Evolutionary conservation across 2,329 filamentous ascomycete species (phyloP).

Genomic region (Davidsoniella australis): DNA sequence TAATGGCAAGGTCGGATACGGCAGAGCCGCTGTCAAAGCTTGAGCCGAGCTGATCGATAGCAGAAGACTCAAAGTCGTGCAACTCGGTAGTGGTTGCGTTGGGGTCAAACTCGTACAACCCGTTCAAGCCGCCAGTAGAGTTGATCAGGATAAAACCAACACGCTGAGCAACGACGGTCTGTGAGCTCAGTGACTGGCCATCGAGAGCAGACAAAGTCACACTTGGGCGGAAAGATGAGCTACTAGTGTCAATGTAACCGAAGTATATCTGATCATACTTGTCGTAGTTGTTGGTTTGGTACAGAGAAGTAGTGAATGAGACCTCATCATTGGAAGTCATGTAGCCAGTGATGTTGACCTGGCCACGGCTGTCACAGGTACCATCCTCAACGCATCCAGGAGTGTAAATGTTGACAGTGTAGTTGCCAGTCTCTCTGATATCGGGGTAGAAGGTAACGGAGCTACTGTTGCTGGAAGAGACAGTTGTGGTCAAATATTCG

Average conservation of each 20-base stretch:
- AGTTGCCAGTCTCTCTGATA: constrained; percentile 77
- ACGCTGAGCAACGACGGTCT: constrained; percentile 78
- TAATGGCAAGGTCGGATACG: constrained; percentile 50
- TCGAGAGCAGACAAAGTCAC: constrained; percentile 58
- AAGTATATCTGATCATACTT: constrained; percentile 91
- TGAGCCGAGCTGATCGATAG: constrained; percentile 59
- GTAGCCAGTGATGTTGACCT: constrained; percentile 62
- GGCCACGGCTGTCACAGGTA: constrained; percentile 59
- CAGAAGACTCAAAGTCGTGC: constrained; percentile 50
- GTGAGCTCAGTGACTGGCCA: constrained; percentile 40
- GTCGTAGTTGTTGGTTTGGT: constrained; percentile 87
- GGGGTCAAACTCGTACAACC: constrained; percentile 78
- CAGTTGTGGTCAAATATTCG: constrained; percentile 55
- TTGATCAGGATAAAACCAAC: constrained; percentile 61
- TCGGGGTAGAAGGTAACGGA: constrained; percentile 68
- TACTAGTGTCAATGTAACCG: constrained; percentile 64
- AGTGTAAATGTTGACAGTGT: constrained; percentile 80
- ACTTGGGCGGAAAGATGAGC: constrained; percentile 55
- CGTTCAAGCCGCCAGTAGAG: constrained; percentile 68
- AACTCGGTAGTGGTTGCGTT: constrained; percentile 27
- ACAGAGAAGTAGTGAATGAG: constrained; percentile 44
- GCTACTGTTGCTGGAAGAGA: constrained; percentile 33
- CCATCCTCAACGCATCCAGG: constrained; percentile 73
- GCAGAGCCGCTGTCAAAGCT: constrained; percentile 49
- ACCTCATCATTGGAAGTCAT: constrained; percentile 37